Percentiles rank a stretch among this genome's conserved stretches.
These are phyloP conservation scores for Geotrichum citri-aurantii DNA, from an alignment of 1,139 yeast genomes.

Conservation along the genomic window DNA sequence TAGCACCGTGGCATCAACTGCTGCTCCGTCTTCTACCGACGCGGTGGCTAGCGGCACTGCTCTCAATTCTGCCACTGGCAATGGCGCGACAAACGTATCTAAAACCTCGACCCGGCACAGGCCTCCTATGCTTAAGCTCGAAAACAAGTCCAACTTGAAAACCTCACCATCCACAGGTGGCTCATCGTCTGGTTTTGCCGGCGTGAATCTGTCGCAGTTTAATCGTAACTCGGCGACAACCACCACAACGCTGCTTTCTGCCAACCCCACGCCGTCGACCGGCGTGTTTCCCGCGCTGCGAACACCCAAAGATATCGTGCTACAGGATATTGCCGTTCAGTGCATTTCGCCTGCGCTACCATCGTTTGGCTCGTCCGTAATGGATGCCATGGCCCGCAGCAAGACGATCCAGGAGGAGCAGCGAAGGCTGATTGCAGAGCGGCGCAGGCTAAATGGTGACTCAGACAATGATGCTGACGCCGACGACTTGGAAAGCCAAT, in stretches of 20 bases:
- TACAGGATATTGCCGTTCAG: slow-evolving; percentile 34
- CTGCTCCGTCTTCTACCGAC: no score
- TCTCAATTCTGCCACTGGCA: not conserved
- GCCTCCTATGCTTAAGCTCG: slow-evolving; percentile 19
- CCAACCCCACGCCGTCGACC: not conserved
- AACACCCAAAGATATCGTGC: slow-evolving; percentile 34
- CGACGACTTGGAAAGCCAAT: not conserved
- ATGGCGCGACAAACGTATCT: not conserved
- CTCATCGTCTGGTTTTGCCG: not conserved
- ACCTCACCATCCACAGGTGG: not conserved
- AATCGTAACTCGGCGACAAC: not conserved
- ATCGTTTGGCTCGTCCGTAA: slow-evolving; percentile 21
- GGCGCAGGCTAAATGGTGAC: slow-evolving; percentile 16
- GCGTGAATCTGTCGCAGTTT: not conserved
- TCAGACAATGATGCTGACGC: not conserved
- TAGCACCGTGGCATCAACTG: not conserved
- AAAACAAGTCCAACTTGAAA: not conserved
- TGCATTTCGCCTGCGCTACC: slow-evolving; percentile 42
- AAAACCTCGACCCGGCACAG: slow-evolving; percentile 13
- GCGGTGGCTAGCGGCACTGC: not conserved
- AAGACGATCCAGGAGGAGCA: slow-evolving; percentile 34
- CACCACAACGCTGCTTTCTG: not conserved
- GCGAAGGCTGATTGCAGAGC: slow-evolving; percentile 32
- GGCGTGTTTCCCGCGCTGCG: slow-evolving; percentile 17
- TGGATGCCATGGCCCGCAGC: slow-evolving; percentile 18